Base-by-base conservation (phyloP, 768 basidiomycete genomes). In the Leccinum subgranulosum region DNA sequence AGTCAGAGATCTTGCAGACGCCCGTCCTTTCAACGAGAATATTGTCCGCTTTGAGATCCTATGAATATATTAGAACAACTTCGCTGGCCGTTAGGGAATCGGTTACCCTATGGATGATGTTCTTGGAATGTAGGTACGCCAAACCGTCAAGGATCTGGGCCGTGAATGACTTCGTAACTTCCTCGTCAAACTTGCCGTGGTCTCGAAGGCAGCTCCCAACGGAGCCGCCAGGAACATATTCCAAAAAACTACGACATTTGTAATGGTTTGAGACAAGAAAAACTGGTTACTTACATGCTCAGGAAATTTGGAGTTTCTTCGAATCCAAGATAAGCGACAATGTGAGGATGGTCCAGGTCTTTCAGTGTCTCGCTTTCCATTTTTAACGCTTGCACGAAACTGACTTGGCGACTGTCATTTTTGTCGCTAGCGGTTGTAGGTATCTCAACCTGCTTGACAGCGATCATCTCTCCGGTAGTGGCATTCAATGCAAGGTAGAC, bases 21-120 rank as follows among this genome's bases (percentile, higher is more conserved):
- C 97, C 97, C 14, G 84, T 81, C 68, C 85, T 88, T 69, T 98
- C 96, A 17, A 98, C 94, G 17, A 99, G 84, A 67, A 99, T 97
- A 67, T 98, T 99, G 74, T 99, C 97, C 14, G 94, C 94, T 74
- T 99, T 99, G 63, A 99, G 77, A 73, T 99, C 95, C 92, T 94
- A 63, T 46, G 9, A 36, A 46, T 52, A 33, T 28, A 31, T 69
- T 10, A 64, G 53, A 48, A 49, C 48, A 58, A 25, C 54, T 6
- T 54, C 5, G 12, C 54, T 4, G 52, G 31, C 52, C 29, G 3
- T 11, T 14, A 31, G 47, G 28, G 23, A 27, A 33, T 23, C 73
- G 80, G 80, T 50, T 71, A 92, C 94, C 74, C 97, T 82, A 72
- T 99, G 97, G 33, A 98, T 81, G 66, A 99, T 97, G 55, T 90